These are phyloP conservation scores for Exophiala bonariae DNA, from an alignment of 2,329 filamentous ascomycete species.

Conservation along the genomic window DNA sequence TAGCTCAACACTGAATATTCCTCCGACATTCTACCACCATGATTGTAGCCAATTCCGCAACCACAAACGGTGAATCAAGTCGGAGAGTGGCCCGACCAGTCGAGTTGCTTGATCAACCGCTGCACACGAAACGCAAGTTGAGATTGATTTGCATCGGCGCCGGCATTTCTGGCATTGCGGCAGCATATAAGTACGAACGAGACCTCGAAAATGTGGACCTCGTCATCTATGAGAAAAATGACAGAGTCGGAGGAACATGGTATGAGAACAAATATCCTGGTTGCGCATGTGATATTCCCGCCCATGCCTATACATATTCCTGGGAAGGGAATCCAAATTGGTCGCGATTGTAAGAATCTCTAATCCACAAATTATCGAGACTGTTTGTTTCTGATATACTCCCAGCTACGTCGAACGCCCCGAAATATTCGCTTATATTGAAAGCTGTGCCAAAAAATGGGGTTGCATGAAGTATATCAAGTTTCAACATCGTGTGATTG, in stretches of 20 bases:
- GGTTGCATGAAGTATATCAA: slow-evolving; percentile 55
- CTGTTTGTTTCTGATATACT: no score
- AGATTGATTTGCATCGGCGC: slow-evolving; percentile 39
- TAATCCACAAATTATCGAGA: neutral
- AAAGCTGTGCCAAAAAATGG: slow-evolving; percentile 18
- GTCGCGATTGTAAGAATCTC: slow-evolving; percentile 52
- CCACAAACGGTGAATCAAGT: no score
- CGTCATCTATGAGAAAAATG: slow-evolving; percentile 28
- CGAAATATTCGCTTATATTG: slow-evolving; percentile 21
- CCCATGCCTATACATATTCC: slow-evolving; percentile 67
- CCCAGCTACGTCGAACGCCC: slow-evolving; percentile 50
- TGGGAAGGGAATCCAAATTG: slow-evolving; percentile 69
- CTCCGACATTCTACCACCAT: no score
- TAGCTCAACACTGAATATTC: no score
- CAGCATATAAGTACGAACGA: slow-evolving; percentile 31
- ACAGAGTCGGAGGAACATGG: slow-evolving; percentile 32
- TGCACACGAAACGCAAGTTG: neutral
- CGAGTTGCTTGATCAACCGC: no score
- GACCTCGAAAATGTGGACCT: slow-evolving; percentile 17
- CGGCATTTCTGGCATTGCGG: slow-evolving; percentile 41
- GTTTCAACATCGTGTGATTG: slow-evolving; percentile 56
- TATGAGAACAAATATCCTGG: slow-evolving; percentile 27
- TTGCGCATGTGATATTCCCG: slow-evolving; percentile 13
- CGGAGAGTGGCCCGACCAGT: no score
- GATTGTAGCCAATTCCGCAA: no score